phyloP scores from a whole-genome alignment of 129 eudicot genomes.

The Cynara cardunculus region DNA sequence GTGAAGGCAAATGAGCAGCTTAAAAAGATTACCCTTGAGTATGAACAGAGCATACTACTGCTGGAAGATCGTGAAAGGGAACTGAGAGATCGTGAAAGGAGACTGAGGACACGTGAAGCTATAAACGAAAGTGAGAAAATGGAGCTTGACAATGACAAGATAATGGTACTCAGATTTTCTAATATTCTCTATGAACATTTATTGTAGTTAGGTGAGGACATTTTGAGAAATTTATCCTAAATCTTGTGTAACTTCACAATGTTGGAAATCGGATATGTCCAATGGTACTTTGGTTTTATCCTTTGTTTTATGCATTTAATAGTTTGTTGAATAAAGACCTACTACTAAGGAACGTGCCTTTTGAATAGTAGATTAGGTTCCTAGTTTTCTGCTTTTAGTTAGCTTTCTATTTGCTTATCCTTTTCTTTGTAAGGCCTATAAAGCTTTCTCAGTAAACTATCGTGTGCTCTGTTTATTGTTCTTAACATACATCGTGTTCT shows the following conservation, averaged over 20 bases:
- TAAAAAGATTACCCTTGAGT: background rate
- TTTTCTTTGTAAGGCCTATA: no score
- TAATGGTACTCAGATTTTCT: slow-evolving; percentile 35
- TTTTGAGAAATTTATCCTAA: background rate
- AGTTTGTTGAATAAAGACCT: no score
- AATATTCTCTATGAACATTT: background rate
- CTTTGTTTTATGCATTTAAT: no score
- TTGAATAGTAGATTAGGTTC: no score
- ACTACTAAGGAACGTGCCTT: no score
- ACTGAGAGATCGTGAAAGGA: slow-evolving; percentile 33
- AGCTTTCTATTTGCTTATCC: no score
- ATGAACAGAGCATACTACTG: slow-evolving; percentile 26
- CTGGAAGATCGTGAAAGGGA: slow-evolving; percentile 36
- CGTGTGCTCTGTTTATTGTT: no score
- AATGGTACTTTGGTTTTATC: no score
- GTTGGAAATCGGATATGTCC: background rate
- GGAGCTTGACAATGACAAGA: slow-evolving; percentile 44
- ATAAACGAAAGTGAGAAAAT: slow-evolving; percentile 47
- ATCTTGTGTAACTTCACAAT: background rate
- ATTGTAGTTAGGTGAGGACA: background rate
- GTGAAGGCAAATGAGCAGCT: background rate
- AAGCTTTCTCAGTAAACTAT: no score
- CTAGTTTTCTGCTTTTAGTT: no score
- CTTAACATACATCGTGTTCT: background rate
- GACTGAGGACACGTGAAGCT: slow-evolving; percentile 43